Base-by-base conservation (phyloP, 495 filamentous ascomycete genomes). In the Echria macrotheca region DNA sequence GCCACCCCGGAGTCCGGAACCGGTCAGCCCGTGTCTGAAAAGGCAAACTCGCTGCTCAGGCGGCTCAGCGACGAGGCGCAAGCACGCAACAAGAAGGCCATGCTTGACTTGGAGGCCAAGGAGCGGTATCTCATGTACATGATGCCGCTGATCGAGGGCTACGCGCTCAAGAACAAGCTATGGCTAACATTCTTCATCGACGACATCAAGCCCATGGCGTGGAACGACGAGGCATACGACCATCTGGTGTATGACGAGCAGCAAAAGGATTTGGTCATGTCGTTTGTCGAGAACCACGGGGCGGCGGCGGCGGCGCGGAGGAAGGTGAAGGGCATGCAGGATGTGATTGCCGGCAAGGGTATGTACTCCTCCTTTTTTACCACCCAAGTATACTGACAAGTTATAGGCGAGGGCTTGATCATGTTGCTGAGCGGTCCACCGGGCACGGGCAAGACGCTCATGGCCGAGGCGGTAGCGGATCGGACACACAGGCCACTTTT, bases 401-500 rank as follows among this genome's bases (percentile, higher is more conserved):
- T 39, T 11, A 9, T 18, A 56, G 59, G 61, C 10, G 45, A 61
- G 47, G 69, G 57, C 36, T 56, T 53, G 7, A 61, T 67, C 47
- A 57, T 67, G 19, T 50, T 69, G 21, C 55, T 69, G 5, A 45
- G 44, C 17, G 81, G 81, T 0, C 64, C 63, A 2, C 78, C 81
- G 0, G 80, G 78, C 0, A 71, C 72, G 1, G 78, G 80, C 8
- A 83, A 85, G 56, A 83, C 81, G 2, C 59, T 77, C 0, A 83
- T 78, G 11, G 80, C 79, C 4, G 73, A 76, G 48, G 60, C 65
- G 7, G 68, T 81, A 4, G 76, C 80, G 0, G 76, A 80, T 44
- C 56, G 69, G 9, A 70, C 69, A 1, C 55, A 68, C 5, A 64
- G 64, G 1, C 78, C 80, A 0, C 62, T 83, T 0, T 78, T 77